Base-by-base conservation (phyloP, 768 basidiomycete genomes). In the Exidia glandulosa region DNA sequence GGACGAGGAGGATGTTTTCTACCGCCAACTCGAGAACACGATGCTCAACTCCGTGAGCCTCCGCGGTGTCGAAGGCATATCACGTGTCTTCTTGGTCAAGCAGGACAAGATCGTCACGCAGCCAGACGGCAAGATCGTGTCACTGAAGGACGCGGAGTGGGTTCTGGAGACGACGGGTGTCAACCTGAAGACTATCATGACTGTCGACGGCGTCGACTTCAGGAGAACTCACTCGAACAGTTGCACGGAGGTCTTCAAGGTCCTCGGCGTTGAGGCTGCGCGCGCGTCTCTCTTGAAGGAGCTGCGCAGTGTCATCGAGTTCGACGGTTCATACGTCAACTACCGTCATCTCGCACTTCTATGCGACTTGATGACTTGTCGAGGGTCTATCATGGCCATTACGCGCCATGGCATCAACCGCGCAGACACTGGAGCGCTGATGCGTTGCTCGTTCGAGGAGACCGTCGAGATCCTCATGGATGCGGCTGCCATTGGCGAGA, bases 371-470 rank as follows among this genome's bases (percentile, higher is more conserved):
- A 99, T 99, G 96, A 98, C 94, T 12, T 91, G 95, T 68, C 89
- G 92, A 47, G 96, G 96, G 30, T 70, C 81, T 2, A 80, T 99
- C 56, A 98, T 97, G 94, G 91, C 94, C 3, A 99, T 99, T 74
- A 99, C 96, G 58, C 93, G 96, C 37, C 96, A 99, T 68, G 96
- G 96, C 72, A 99, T 99, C 74, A 99, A 99, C 74, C 87, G 96
- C 55, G 88, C 94, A 29, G 96, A 99, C 66, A 97, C 96, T n/a
- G 96, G 96, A 23, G 95, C 96, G 3, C 79, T 99, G 58, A 98
- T 98, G 88, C 80, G 96, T 56, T 98, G 93, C 72, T 98, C 96
- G 1, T 99, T 99, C 79, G 96, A 99, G 72, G 96, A 98, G 77
- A 99, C 96, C 2, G 96, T 99, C 62, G 96, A 99, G 71, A 97